Evolutionary conservation across 1,284 basidiomycete genomes (phyloP), one percentile per base, ranked within the genome.

Genomic region (Rhodotorula sp.): DNA sequence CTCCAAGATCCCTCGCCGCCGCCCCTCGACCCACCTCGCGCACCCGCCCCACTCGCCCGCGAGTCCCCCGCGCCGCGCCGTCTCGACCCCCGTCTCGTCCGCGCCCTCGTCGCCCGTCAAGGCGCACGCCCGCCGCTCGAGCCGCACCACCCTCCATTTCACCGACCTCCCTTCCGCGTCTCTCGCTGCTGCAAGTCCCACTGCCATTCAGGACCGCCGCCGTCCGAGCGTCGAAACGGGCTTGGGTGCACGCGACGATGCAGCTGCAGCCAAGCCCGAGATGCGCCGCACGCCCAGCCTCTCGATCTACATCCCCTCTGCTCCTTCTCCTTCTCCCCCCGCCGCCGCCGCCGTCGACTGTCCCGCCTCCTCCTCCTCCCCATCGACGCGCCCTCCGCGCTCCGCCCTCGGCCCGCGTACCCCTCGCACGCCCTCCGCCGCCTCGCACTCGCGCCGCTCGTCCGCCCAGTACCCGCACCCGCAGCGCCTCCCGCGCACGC

Each of bases 1-100:
- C 34, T 67, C 66, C 12, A 67, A 67, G 42, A 67, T 62, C 46
- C 66, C 66, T 8, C 66, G 61, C 12, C 54, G 66, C 5, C 46
- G 66, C 14, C 48, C 55, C 9, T 62, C 66, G 60, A n/a, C 54
- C 34, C 65, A 60, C 13, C 56, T 53, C 49, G 10, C 34, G n/a
- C 7, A 53, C n/a, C 7, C 17, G 14, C 21, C 45, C n/a, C 23
- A 44, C n/a, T 25, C 44, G 14, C 7, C 44, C n/a, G 17, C 8
- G 44, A 3, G 48, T n/a, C 13, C 23, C 57, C 12, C 14, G 23
- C 4, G 10, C 21, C 46, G 21, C 34, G 23, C 46, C 7, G 25
- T 8, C 27, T 17, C 42, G 21, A 23, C 48, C 21, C 7, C 52
- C 12, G 19, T 23, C 14, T 61, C 61, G 14, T 53, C 50, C 14